Conservation (phyloP, 2,329 filamentous ascomycete genomes). For the Parafenestella ontariensis region DNA sequence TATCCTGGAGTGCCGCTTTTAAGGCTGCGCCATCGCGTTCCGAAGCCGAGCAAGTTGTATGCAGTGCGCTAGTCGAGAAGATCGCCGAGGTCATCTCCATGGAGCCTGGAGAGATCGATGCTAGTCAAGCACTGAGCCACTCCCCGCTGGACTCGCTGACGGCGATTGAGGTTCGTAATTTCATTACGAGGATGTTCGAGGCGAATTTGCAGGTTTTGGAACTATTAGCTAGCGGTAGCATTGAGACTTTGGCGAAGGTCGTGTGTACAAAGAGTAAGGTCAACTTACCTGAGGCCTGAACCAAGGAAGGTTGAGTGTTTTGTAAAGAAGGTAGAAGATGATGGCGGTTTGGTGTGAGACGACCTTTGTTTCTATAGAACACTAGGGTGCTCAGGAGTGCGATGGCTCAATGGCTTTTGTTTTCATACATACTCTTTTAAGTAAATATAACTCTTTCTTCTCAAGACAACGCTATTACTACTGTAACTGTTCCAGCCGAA, state of each 20-base stretch:
- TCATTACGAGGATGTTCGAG: slow-evolving; percentile 50
- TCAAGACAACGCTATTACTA: too few species aligned
- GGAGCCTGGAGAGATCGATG: slow-evolving; percentile 35
- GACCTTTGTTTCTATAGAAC: too few species aligned
- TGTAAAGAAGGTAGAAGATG: not conserved
- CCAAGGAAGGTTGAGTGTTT: not conserved
- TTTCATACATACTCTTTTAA: too few species aligned
- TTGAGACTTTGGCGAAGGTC: not conserved
- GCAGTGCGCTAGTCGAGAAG: slow-evolving; percentile 31
- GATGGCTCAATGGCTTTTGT: too few species aligned
- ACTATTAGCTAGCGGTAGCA: slow-evolving; percentile 51
- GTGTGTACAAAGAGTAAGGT: not conserved
- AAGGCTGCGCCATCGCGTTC: slow-evolving; percentile 24
- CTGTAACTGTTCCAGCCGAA: too few species aligned
- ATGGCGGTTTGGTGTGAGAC: not conserved
- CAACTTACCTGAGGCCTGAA: not conserved
- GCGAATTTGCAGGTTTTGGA: slow-evolving; percentile 64
- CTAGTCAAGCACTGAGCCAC: slow-evolving; percentile 24
- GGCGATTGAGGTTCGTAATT: slow-evolving; percentile 43
- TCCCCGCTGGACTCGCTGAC: slow-evolving; percentile 38
- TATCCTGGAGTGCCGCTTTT: slow-evolving; percentile 34
- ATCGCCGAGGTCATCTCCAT: slow-evolving; percentile 34
- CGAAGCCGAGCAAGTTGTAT: slow-evolving; percentile 33
- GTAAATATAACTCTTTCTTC: too few species aligned
- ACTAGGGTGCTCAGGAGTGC: too few species aligned